Evolutionary conservation across 2,329 filamentous ascomycete genomes (phyloP).

Genomic region (Calycina herbarum): DNA sequence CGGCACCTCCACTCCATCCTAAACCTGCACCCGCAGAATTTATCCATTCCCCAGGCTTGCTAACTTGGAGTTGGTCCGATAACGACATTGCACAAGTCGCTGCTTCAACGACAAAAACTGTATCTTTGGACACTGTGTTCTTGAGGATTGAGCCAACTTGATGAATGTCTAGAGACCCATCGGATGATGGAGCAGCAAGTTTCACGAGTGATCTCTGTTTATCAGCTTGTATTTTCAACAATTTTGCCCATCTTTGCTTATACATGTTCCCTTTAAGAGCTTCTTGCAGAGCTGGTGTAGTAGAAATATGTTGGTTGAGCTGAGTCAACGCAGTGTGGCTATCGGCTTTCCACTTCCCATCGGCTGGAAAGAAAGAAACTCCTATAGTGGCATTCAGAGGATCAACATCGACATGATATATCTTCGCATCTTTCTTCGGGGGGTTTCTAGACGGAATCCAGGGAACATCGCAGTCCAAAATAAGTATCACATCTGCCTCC

Average conservation of each 20-base stretch:
- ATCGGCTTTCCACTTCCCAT: background rate
- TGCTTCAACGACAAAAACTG: background rate
- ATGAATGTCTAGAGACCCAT: background rate
- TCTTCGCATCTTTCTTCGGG: background rate
- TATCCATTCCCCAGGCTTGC: background rate
- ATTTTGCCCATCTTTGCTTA: background rate
- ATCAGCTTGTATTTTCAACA: background rate
- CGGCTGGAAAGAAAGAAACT: background rate
- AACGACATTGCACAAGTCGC: background rate
- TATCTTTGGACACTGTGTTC: background rate
- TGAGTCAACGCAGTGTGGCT: background rate
- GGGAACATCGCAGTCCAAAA: background rate
- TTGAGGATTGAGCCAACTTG: background rate
- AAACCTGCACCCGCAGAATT: background rate
- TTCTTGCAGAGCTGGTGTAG: background rate
- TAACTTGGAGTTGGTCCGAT: background rate
- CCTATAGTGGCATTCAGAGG: background rate
- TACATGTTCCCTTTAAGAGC: background rate
- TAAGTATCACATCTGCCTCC: background rate
- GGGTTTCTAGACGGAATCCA: background rate
- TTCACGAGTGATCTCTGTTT: background rate
- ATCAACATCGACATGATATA: background rate
- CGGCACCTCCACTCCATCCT: background rate
- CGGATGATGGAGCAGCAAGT: background rate
- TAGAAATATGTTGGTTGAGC: background rate